A percentile compares a stretch with the other conserved stretches of the same genome.
Conservation (phyloP, 208 protist species). For the Leishmania mexicana region DNA sequence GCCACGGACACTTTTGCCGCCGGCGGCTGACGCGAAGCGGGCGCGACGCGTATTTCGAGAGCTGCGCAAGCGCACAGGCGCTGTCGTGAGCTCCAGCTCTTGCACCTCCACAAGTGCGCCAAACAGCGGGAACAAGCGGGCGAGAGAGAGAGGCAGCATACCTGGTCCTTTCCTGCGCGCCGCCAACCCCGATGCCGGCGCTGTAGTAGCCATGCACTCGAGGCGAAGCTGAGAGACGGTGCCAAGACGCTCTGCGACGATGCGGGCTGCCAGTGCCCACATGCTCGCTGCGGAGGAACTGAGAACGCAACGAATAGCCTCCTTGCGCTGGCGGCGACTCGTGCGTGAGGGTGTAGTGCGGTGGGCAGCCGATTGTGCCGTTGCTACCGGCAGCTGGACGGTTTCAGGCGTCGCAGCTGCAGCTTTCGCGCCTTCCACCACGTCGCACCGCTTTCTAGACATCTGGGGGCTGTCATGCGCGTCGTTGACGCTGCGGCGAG, state of each 20-base stretch:
- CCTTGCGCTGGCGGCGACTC: constrained; percentile 16
- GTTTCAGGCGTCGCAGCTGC: background rate
- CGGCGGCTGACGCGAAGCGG: background rate
- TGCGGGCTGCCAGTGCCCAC: constrained; percentile 19
- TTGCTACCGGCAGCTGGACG: background rate
- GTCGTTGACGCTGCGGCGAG: background rate
- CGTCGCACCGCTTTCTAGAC: background rate
- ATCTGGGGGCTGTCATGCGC: background rate
- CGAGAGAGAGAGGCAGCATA: constrained; percentile 31
- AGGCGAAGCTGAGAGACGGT: constrained; percentile 3
- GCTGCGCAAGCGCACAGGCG: constrained; percentile 1
- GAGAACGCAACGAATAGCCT: constrained; percentile 5
- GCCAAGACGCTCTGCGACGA: constrained; percentile 11
- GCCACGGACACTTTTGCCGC: background rate
- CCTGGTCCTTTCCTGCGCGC: background rate
- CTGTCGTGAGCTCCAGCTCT: constrained; percentile 9
- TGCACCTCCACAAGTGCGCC: constrained; percentile 41
- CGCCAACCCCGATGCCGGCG: background rate
- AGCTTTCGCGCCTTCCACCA: background rate
- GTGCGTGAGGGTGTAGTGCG: background rate
- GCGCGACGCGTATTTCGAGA: constrained; percentile 17
- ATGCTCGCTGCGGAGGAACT: background rate
- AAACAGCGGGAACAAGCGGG: constrained; percentile 49
- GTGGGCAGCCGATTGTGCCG: background rate
- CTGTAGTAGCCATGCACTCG: background rate